Percentiles rank a stretch among this genome's conserved stretches.
phyloP scores from a whole-genome alignment of 768 basidiomycete genomes.

The Infundibulicybe gibba region DNA sequence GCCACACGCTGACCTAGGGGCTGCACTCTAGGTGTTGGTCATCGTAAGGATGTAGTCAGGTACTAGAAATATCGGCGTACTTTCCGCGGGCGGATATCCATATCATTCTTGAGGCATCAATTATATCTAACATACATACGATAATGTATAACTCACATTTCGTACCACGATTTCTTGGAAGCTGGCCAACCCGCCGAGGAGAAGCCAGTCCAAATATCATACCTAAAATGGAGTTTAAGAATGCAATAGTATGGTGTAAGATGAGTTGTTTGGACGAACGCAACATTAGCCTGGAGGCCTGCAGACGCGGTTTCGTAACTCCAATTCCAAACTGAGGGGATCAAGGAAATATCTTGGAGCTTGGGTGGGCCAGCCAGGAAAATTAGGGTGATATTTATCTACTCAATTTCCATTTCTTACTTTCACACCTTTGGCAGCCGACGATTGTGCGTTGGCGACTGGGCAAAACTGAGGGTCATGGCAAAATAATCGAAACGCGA shows the following conservation, averaged over 20 bases:
- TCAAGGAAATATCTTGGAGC: slow-evolving; percentile 37
- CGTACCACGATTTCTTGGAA: slow-evolving; percentile 41
- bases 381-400: too few relatives aligned
- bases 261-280: slow-evolving; percentile 24
- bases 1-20: slow-evolving; percentile 48
- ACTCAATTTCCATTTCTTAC: slow-evolving; percentile 19
- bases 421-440: slow-evolving; percentile 42
- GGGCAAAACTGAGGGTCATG: not conserved
- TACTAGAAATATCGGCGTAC: slow-evolving; percentile 21
- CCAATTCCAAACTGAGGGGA: slow-evolving; percentile 52
- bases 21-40: slow-evolving; percentile 35
- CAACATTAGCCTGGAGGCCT: slow-evolving; percentile 51
- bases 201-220: slow-evolving; percentile 52
- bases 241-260: too few relatives aligned
- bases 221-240: slow-evolving; percentile 22
- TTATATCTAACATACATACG: not conserved
- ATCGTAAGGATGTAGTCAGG: not conserved
- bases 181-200: slow-evolving; percentile 42
- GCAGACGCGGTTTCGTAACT: slow-evolving; percentile 36
- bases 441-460: slow-evolving; percentile 50
- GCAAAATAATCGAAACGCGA: not conserved
- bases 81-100: slow-evolving; percentile 56
- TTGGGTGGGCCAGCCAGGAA: slow-evolving; percentile 7
- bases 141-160: slow-evolving; percentile 37
- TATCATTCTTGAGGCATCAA: slow-evolving; percentile 41